phyloP scores from a whole-genome alignment of 2,329 filamentous ascomycete species.

The Bimuria novae-zelandiae region DNA sequence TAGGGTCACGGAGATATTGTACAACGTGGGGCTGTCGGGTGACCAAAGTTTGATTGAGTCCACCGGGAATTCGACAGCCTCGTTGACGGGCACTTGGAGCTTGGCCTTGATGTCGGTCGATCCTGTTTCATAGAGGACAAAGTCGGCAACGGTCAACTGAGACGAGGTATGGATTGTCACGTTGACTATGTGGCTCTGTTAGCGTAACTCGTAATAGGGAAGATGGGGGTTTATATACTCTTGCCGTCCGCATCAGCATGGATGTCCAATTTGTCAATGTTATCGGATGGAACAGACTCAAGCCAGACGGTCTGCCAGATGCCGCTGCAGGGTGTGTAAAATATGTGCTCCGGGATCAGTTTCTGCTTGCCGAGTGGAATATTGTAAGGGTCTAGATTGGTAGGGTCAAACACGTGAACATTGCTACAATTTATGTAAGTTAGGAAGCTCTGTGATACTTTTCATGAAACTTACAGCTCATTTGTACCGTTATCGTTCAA shows the following conservation, averaged over 20 bases:
- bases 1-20: conserved; percentile 64
- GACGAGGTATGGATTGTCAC: conserved; percentile 58
- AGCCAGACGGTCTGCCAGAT: conserved; percentile 79
- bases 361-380: conserved; percentile 72
- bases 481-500: conserved; percentile 54
- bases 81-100: conserved; percentile 53
- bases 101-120: conserved; percentile 50
- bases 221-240: conserved; percentile 20
- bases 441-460: background rate
- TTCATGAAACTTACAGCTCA: conserved; percentile 53
- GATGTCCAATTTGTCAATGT: conserved; percentile 65
- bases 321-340: conserved; percentile 73
- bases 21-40: conserved; percentile 65
- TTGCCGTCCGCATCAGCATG: conserved; percentile 51
- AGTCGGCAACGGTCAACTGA: conserved; percentile 42
- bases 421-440: conserved; percentile 47
- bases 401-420: conserved; percentile 71
- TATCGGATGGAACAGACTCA: conserved; percentile 61
- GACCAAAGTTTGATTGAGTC: conserved; percentile 65
- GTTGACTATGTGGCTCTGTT: conserved; percentile 53
- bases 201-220: conserved; percentile 11
- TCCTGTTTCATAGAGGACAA: conserved; percentile 44
- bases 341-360: conserved; percentile 63
- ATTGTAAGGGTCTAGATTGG: conserved; percentile 59
- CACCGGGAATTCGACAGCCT: conserved; percentile 61